phyloP scores from a whole-genome alignment of 2,329 filamentous ascomycete genomes.

The Periglandula ipomoeae region DNA sequence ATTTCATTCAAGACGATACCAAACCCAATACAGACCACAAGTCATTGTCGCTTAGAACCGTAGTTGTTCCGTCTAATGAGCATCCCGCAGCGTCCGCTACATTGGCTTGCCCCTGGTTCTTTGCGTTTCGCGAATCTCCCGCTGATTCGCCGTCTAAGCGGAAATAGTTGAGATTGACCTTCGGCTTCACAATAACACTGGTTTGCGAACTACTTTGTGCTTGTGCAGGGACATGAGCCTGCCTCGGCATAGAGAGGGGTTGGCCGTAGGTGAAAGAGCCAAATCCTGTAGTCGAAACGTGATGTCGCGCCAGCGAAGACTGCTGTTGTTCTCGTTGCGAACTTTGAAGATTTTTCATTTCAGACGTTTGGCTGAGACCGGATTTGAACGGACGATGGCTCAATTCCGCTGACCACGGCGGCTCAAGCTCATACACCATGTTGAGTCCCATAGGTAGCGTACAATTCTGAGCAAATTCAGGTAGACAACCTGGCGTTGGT shows the following conservation, averaged over 20 bases:
- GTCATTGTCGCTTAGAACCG: neutral
- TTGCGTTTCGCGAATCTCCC: neutral
- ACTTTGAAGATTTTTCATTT: neutral
- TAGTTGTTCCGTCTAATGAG: neutral
- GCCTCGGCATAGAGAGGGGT: neutral
- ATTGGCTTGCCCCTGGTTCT: neutral
- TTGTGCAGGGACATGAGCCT: neutral
- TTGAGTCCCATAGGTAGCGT: neutral
- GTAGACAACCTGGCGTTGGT: neutral
- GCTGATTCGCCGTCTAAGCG: neutral
- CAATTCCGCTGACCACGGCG: neutral
- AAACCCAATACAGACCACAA: neutral
- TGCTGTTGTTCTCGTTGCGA: neutral
- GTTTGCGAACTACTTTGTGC: neutral
- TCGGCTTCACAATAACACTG: neutral
- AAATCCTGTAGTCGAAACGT: neutral
- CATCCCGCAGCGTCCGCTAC: neutral
- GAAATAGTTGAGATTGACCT: neutral
- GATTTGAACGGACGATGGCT: neutral
- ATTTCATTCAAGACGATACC: neutral
- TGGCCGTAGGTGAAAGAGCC: neutral
- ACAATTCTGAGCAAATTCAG: neutral
- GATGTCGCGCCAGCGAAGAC: neutral
- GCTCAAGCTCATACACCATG: constrained; percentile 1
- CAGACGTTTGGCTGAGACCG: neutral